A percentile compares a stretch with the other conserved stretches of the same genome.
Evolutionary conservation across 176 grass and related monocot species (phyloP).

Genomic region (Avena sativa): DNA sequence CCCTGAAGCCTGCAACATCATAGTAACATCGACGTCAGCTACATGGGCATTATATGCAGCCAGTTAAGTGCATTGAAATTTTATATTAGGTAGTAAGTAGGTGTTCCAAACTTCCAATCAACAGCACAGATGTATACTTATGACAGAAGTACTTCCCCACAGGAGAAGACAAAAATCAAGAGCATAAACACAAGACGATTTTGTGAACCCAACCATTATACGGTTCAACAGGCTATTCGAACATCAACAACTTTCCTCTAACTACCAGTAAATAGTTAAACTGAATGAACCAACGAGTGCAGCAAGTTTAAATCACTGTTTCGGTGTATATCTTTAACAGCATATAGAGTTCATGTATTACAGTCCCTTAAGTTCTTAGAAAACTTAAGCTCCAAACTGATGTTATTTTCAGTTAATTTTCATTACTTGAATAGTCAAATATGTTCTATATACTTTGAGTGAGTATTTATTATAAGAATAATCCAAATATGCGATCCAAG

Average conservation of each 20-base stretch:
- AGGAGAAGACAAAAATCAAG: background rate
- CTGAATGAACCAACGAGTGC: background rate
- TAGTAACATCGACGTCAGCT: conserved; percentile 22
- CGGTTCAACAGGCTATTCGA: conserved; percentile 14
- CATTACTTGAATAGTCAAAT: background rate
- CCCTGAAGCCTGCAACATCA: conserved; percentile 57
- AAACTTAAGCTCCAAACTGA: background rate
- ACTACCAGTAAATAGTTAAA: background rate
- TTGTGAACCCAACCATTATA: background rate
- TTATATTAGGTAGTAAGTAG: background rate
- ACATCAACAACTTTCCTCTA: background rate
- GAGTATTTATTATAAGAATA: background rate
- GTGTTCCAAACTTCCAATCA: background rate
- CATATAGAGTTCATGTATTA: background rate
- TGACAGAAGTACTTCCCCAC: background rate
- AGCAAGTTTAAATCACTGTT: background rate
- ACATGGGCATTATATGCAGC: background rate
- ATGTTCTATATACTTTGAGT: background rate
- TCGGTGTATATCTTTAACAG: background rate
- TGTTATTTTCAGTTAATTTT: background rate
- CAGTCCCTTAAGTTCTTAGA: background rate
- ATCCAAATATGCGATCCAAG: background rate
- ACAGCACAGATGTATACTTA: background rate
- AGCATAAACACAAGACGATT: background rate
- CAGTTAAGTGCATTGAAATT: background rate